Evolutionary conservation across 768 basidiomycete genomes (phyloP).

Genomic region (Phlegmacium glaucopus): DNA sequence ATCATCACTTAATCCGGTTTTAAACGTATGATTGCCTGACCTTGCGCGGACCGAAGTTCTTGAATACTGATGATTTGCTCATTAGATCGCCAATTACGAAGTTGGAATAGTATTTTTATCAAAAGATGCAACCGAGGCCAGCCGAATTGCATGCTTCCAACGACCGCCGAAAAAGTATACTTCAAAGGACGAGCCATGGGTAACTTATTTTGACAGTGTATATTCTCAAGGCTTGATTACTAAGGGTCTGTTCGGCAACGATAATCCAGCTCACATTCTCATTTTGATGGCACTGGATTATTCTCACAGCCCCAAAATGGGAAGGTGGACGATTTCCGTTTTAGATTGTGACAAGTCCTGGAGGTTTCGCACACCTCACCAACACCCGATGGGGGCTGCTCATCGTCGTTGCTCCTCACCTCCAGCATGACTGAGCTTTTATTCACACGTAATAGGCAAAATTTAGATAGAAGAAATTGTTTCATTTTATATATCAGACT

Average conservation of each 20-base stretch:
- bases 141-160: constrained; percentile 67
- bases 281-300: too few species aligned
- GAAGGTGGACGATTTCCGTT: too few species aligned
- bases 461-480: neutral
- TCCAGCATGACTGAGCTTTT: too few species aligned
- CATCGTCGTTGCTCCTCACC: too few species aligned
- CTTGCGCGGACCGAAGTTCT: neutral
- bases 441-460: too few species aligned
- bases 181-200: constrained; percentile 74
- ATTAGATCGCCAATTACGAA: constrained; percentile 81
- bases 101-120: constrained; percentile 80
- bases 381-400: too few species aligned
- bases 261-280: too few species aligned
- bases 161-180: constrained; percentile 74
- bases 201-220: constrained; percentile 43
- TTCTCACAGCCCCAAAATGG: too few species aligned
- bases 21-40: constrained; percentile 49
- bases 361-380: too few species aligned
- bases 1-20: constrained; percentile 61
- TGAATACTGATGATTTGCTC: constrained; percentile 4
- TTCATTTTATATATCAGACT: neutral
- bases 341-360: too few species aligned
- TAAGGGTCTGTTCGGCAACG: too few species aligned
- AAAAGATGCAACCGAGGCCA: constrained; percentile 47
- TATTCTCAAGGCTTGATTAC: too few species aligned